Conservation (phyloP, 2,329 filamentous ascomycete genomes). For the Juglanconis oblonga region DNA sequence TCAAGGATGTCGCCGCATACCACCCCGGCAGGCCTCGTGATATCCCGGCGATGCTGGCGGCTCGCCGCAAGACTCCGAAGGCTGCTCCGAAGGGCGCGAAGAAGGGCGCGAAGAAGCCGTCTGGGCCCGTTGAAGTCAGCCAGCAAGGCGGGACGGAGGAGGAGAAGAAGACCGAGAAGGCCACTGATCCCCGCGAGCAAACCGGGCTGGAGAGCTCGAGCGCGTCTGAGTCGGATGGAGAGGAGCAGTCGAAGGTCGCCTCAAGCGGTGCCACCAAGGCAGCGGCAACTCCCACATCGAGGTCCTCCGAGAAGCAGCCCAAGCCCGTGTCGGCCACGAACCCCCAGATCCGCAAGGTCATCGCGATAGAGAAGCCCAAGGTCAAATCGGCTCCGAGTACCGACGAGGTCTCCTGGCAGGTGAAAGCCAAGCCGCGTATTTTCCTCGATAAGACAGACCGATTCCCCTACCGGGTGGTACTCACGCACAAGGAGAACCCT, state of each 20-base stretch:
- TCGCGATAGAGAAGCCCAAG: not conserved
- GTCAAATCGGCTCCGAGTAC: not conserved
- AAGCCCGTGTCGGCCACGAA: not conserved
- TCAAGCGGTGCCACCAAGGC: not conserved
- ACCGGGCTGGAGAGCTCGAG: no score
- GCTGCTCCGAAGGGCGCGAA: not conserved
- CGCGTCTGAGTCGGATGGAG: no score
- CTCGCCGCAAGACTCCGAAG: not conserved
- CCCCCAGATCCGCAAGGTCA: not conserved
- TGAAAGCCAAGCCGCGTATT: constrained; percentile 45
- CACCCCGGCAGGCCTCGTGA: constrained; percentile 9
- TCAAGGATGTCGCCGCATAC: constrained; percentile 1
- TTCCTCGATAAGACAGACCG: constrained; percentile 57
- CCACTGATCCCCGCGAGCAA: not conserved
- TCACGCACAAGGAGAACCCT: constrained; percentile 37
- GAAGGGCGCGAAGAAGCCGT: not conserved
- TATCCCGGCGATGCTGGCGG: not conserved
- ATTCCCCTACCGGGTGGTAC: constrained; percentile 61
- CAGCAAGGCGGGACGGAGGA: not conserved
- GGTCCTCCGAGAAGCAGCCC: not conserved
- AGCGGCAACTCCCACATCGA: not conserved
- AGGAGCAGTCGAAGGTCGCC: no score
- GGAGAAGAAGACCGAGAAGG: not conserved
- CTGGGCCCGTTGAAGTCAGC: not conserved
- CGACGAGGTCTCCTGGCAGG: not conserved